Percentiles rank a stretch among this genome's conserved stretches.
These are phyloP conservation scores for Blastomyces gilchristii DNA, from an alignment of 2,329 filamentous ascomycete genomes.

Conservation along the genomic window DNA sequence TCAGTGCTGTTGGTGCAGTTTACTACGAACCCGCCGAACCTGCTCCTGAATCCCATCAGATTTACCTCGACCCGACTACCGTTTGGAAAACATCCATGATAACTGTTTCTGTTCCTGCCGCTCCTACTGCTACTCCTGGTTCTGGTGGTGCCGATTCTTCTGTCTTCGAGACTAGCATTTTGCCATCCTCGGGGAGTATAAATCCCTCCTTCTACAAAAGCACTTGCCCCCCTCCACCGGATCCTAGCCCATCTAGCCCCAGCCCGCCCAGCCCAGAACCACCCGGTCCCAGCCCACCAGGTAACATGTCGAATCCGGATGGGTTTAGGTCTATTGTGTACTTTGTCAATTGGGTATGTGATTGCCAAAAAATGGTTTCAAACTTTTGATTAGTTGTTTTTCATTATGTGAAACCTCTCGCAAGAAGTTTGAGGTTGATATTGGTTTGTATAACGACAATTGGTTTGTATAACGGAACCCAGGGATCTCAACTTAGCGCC, in stretches of 20 bases:
- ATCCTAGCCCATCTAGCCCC: neutral
- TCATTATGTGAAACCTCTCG: neutral
- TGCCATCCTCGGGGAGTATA: too few relatives aligned
- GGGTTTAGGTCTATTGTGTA: conserved; percentile 30
- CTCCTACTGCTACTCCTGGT: neutral
- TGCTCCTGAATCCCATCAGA: neutral
- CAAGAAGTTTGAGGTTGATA: neutral
- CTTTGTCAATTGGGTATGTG: conserved; percentile 37
- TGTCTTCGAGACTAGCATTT: too few relatives aligned
- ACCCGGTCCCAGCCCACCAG: neutral
- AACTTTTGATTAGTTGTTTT: neutral
- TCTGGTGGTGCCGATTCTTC: too few relatives aligned
- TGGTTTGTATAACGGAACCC: neutral
- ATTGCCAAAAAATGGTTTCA: neutral
- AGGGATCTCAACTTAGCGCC: neutral
- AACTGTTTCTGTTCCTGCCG: neutral
- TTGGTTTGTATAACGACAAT: neutral
- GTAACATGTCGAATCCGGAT: conserved; percentile 7
- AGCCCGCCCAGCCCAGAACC: neutral
- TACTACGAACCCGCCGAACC: neutral
- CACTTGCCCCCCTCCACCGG: neutral
- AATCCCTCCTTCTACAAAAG: too few relatives aligned
- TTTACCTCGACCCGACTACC: neutral
- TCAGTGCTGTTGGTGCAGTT: neutral
- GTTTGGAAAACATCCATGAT: neutral